A percentile compares a stretch with the other conserved stretches of the same genome.
Conservation (phyloP, 2,329 filamentous ascomycete species). For the Phyllachora maydis region DNA sequence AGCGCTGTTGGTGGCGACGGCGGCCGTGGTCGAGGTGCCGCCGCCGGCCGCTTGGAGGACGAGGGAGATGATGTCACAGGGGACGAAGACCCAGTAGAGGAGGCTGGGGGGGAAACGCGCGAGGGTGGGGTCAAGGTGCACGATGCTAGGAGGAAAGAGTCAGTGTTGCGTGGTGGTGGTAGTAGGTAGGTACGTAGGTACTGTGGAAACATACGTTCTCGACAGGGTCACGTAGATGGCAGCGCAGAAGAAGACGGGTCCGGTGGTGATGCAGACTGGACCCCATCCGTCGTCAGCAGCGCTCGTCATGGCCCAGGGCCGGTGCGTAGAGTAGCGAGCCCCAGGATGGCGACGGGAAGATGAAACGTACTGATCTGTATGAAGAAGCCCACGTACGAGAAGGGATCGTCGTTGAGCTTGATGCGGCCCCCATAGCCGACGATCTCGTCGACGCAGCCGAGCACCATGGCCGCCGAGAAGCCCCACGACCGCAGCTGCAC, state of each 20-base stretch:
- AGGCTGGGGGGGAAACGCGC: conserved; percentile 11
- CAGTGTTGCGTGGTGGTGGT: too few species aligned
- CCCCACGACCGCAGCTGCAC: conserved; percentile 23
- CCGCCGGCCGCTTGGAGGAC: conserved; percentile 29
- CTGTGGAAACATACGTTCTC: conserved; percentile 10
- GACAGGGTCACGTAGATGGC: conserved; percentile 45
- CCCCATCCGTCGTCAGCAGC: conserved; percentile 1
- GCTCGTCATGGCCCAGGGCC: neutral
- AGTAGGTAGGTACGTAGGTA: neutral
- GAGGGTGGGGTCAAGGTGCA: conserved; percentile 8
- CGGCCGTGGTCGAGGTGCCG: conserved; percentile 16
- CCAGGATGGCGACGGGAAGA: neutral
- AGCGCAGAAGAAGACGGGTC: conserved; percentile 34
- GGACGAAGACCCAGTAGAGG: conserved; percentile 18
- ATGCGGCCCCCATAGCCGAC: conserved; percentile 42
- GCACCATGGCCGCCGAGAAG: conserved; percentile 28
- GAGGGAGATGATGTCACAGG: conserved; percentile 27
- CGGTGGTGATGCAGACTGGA: conserved; percentile 36
- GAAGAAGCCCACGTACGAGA: conserved; percentile 36
- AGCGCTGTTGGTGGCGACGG: too few species aligned
- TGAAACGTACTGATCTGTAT: conserved; percentile 35
- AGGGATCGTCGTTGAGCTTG: conserved; percentile 34
- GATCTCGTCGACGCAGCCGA: conserved; percentile 35
- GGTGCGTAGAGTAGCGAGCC: neutral
- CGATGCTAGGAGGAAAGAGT: conserved; percentile 4